These are phyloP conservation scores for Rosa persica DNA, from an alignment of 306 rosid species.

Conservation along the genomic window DNA sequence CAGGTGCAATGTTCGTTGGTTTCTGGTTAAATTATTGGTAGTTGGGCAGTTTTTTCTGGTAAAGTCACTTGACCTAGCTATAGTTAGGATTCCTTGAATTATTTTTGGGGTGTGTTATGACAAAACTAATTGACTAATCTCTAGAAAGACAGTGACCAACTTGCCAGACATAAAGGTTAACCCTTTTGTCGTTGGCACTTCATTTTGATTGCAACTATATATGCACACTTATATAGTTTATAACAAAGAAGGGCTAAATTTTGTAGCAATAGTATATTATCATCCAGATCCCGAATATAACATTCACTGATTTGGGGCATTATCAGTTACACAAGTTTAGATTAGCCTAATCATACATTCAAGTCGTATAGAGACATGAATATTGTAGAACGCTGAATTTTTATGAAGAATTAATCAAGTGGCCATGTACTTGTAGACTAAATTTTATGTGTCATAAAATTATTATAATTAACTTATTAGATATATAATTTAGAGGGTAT, in stretches of 20 bases:
- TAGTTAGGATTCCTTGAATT: slow-evolving; percentile 32
- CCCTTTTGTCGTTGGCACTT: neutral
- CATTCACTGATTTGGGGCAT: slow-evolving; percentile 41
- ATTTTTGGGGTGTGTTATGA: slow-evolving; percentile 29
- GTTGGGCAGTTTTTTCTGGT: slow-evolving; percentile 78
- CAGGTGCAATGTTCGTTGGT: slow-evolving; percentile 29
- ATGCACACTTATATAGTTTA: neutral
- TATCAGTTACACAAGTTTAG: slow-evolving; percentile 31
- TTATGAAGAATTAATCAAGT: neutral
- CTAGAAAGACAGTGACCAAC: neutral
- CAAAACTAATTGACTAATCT: slow-evolving; percentile 6
- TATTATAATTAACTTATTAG: neutral
- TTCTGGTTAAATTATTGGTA: slow-evolving; percentile 33
- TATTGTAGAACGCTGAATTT: neutral
- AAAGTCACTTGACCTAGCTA: slow-evolving; percentile 35
- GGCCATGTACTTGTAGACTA: neutral
- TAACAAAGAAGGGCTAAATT: neutral
- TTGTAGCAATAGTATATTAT: neutral
- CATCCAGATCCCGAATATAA: slow-evolving; percentile 44
- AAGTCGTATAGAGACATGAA: neutral
- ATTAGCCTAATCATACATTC: slow-evolving; percentile 45
- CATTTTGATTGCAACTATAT: neutral
- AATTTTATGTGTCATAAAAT: neutral
- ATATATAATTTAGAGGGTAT: neutral
- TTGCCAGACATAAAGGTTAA: neutral